Base-by-base conservation (phyloP, 495 filamentous ascomycete species). In the Cudoniella acicularis region DNA sequence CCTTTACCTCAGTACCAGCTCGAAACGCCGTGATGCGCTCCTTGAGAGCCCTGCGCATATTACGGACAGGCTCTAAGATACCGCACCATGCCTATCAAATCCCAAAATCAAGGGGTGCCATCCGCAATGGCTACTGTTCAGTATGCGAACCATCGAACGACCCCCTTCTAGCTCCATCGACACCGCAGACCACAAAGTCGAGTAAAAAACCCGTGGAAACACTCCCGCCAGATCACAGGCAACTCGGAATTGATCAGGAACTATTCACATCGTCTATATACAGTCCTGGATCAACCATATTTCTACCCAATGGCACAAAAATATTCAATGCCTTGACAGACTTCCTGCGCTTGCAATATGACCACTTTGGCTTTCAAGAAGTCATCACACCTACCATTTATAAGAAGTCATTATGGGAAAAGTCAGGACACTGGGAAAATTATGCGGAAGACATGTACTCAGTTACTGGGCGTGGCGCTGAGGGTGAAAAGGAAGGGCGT, bases 361-460 rank as follows among this genome's bases (percentile, higher is more conserved):
- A 86, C 1, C 82, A 84, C 61, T 95, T 92, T 73, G 92, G 91
- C 54, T 96, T 95, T 74, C 79, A 90, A 58, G 92, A 97, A 71
- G 92, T 97, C 58, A 81, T 96, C 56, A 96, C 92, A 2, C 92
- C 92, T 2, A 95, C 87, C 25, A 95, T 97, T 60, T 97, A 95
- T 79, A 97, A 96, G 72, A 87, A 87, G 66, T 85, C 88, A 0
- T 75, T 97, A 51, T 97, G 92, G 92, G 84, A 90, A 65, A 85
- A 84, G 51, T 94, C 89, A 2, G 92, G 92, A 1, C 92, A 97
- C 64, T 90, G 92, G 83, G 87, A 93, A 36, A 96, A 96, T 70
- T 97, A 96, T 72, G 87, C 89, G 61, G 87, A 96, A 67, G 91
- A 96, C 66, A 97, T 97, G 92, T 97, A 91, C 75, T 86, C 88